Evolutionary conservation across 1,139 yeast genomes (phyloP).

Genomic region (Wickerhamomyces sp.): DNA sequence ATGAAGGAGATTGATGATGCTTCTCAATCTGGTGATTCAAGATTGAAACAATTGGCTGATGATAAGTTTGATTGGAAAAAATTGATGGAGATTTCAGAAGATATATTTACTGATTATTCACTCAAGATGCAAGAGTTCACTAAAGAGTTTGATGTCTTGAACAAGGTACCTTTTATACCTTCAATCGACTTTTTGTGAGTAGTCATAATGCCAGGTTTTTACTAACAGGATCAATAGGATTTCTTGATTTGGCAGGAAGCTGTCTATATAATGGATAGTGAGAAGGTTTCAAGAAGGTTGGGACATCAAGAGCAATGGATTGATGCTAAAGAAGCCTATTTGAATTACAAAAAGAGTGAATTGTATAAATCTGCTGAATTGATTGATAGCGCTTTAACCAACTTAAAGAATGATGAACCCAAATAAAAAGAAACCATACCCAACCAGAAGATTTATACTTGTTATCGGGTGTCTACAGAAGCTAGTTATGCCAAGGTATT

Average conservation of each 20-base stretch:
- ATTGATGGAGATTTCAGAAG: constrained; percentile 19
- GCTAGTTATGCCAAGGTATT: not conserved
- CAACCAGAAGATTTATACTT: not conserved
- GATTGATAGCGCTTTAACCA: constrained; percentile 21
- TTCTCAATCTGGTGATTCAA: not conserved
- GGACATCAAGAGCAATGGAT: constrained; percentile 24
- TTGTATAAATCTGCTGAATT: constrained; percentile 21
- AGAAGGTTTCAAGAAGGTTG: constrained; percentile 23
- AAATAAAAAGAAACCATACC: not conserved
- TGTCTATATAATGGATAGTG: constrained; percentile 23
- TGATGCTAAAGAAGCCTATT: constrained; percentile 19
- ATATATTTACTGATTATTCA: constrained; percentile 21
- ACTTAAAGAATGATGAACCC: constrained; percentile 8
- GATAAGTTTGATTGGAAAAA: constrained; percentile 20
- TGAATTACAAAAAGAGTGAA: constrained; percentile 18
- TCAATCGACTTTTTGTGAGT: not conserved
- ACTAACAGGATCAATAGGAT: constrained; percentile 12
- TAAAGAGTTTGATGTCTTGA: constrained; percentile 21
- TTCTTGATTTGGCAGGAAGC: constrained; percentile 25
- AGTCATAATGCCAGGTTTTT: constrained; percentile 5
- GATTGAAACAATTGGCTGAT: not conserved
- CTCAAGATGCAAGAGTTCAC: constrained; percentile 17
- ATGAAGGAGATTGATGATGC: constrained; percentile 5
- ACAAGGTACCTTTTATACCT: constrained; percentile 14
- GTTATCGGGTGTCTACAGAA: not conserved